phyloP scores from a whole-genome alignment of 2,329 filamentous ascomycete genomes.

The Colletotrichum orbiculare region DNA sequence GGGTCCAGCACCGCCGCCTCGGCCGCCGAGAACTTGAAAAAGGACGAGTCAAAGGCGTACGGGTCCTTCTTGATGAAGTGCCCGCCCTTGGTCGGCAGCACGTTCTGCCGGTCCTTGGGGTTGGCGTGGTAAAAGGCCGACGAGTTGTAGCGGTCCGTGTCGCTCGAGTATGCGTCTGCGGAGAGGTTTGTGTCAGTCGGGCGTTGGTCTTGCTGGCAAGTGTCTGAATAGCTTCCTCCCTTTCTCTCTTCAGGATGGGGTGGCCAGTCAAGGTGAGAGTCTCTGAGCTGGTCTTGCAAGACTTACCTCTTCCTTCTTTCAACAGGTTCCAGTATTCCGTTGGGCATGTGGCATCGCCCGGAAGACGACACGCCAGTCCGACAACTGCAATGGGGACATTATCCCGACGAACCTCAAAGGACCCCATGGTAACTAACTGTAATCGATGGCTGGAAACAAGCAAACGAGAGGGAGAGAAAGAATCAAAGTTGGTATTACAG shows the following conservation, averaged over 20 bases:
- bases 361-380: conserved; percentile 55
- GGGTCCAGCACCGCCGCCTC: conserved; percentile 50
- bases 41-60: conserved; percentile 48
- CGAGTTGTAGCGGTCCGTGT: conserved; percentile 9
- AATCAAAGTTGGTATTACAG: neutral
- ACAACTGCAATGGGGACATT: conserved; percentile 55
- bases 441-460: too few species aligned
- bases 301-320: conserved; percentile 37
- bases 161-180: conserved; percentile 8
- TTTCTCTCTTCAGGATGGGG: too few species aligned
- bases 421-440: conserved; percentile 1
- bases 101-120: conserved; percentile 13
- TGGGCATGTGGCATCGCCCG: conserved; percentile 48
- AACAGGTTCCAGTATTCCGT: conserved; percentile 52
- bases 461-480: too few species aligned
- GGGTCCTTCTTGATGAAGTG: conserved; percentile 43
- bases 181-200: too few species aligned
- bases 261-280: neutral
- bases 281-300: neutral
- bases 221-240: too few species aligned
- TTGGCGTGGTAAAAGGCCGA: conserved; percentile 16
- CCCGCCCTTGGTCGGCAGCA: conserved; percentile 35
- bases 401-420: neutral
- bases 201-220: too few species aligned
- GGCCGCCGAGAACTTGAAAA: conserved; percentile 52